phyloP scores from a whole-genome alignment of 352 stramenopile species.

The Pythium myriotylum region DNA sequence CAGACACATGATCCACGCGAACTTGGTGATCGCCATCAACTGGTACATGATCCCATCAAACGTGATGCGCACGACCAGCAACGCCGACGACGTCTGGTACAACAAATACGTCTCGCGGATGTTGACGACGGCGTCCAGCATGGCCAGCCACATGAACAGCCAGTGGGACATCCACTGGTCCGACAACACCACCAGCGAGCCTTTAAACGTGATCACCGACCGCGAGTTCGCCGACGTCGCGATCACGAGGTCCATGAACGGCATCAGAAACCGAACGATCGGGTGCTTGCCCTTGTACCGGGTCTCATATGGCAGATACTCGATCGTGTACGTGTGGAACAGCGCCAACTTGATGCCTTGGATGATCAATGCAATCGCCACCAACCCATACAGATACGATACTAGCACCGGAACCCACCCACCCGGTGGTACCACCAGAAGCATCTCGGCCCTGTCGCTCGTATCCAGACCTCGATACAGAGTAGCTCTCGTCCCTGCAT shows the following conservation, averaged over 20 bases:
- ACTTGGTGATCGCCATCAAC: conserved; percentile 46
- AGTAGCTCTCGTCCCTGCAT: conserved; percentile 34
- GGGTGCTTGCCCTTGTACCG: conserved; percentile 31
- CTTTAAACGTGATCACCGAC: too few species aligned
- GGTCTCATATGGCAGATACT: conserved; percentile 39
- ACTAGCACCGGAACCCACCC: conserved; percentile 39
- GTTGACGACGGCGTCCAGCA: conserved; percentile 44
- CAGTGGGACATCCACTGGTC: conserved; percentile 69
- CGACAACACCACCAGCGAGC: conserved; percentile 52
- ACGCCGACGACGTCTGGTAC: conserved; percentile 39
- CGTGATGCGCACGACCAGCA: conserved; percentile 45
- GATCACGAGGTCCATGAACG: conserved; percentile 43
- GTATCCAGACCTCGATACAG: conserved; percentile 44
- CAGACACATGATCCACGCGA: conserved; percentile 58
- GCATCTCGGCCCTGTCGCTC: conserved; percentile 41
- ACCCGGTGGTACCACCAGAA: conserved; percentile 39
- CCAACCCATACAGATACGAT: conserved; percentile 39
- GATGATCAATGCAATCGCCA: conserved; percentile 41
- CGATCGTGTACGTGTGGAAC: conserved; percentile 34
- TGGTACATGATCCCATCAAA: conserved; percentile 50
- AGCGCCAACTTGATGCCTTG: conserved; percentile 49
- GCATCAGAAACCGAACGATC: conserved; percentile 42
- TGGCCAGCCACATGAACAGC: conserved; percentile 56
- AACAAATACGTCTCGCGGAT: conserved; percentile 47
- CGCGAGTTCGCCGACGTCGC: too few species aligned